phyloP scores from a whole-genome alignment of 2,329 filamentous ascomycete species.

The Ophiobolus disseminans region DNA sequence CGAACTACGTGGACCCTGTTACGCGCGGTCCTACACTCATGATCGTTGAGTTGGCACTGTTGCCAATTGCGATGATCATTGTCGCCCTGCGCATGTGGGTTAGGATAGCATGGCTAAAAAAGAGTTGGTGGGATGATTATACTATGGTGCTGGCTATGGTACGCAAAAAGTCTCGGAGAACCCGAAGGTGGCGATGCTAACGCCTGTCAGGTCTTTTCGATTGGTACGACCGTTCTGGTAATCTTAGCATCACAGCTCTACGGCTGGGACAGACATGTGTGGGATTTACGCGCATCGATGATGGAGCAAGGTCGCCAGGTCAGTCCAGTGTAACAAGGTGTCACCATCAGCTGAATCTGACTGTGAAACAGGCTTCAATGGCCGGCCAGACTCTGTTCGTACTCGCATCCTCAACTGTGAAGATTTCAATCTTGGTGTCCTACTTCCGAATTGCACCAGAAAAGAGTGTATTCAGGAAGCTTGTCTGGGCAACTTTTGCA shows the following conservation, averaged over 20 bases:
- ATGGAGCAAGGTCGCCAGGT: constrained; percentile 47
- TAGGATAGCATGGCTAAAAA: constrained; percentile 46
- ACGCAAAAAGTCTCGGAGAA: constrained; percentile 16
- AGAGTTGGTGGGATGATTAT: constrained; percentile 50
- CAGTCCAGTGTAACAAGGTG: constrained; percentile 22
- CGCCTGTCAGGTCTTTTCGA: constrained; percentile 38
- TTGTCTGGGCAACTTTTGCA: constrained; percentile 46
- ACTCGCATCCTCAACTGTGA: constrained; percentile 47
- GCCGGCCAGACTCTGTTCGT: constrained; percentile 49
- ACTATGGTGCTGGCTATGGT: constrained; percentile 49
- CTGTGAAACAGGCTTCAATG: constrained; percentile 43
- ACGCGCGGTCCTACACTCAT: constrained; percentile 52
- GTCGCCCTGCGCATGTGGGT: constrained; percentile 46
- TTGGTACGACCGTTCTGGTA: constrained; percentile 41
- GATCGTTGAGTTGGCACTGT: constrained; percentile 48
- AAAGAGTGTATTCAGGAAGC: constrained; percentile 47
- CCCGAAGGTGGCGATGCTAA: constrained; percentile 24
- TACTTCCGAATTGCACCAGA: constrained; percentile 50
- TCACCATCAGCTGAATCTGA: constrained; percentile 29
- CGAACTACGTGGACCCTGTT: constrained; percentile 53
- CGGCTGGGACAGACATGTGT: constrained; percentile 49
- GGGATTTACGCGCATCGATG: constrained; percentile 40
- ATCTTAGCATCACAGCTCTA: constrained; percentile 47
- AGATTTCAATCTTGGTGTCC: constrained; percentile 49
- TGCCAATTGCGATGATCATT: constrained; percentile 46